Conservation (phyloP, 129 eudicot genomes). For the Arctium minus region DNA sequence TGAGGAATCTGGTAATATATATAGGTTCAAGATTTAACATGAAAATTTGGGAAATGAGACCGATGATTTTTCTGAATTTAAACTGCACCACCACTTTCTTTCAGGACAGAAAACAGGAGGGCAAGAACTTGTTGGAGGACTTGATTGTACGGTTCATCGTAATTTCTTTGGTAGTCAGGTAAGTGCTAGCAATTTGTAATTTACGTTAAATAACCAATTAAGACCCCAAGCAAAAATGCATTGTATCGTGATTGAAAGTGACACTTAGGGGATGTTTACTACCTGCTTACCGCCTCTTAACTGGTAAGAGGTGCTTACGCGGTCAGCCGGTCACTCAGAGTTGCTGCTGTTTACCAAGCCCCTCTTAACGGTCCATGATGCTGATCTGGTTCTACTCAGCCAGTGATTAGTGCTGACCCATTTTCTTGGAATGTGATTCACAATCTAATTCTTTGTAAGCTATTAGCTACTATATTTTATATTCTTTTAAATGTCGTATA, state of each 20-base stretch:
- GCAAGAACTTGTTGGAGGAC: constrained; percentile 92
- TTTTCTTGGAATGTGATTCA: neutral
- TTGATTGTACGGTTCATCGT: constrained; percentile 88
- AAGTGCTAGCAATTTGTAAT: neutral
- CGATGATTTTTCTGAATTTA: neutral
- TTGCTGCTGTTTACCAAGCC: neutral
- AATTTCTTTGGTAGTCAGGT: constrained; percentile 99
- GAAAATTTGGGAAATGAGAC: neutral
- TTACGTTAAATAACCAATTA: neutral
- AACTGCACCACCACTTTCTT: constrained; percentile 5
- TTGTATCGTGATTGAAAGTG: neutral
- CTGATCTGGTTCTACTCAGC: too few species aligned
- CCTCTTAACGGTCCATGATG: neutral
- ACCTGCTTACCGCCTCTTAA: neutral
- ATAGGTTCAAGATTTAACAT: neutral
- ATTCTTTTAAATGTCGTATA: neutral
- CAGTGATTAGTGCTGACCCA: neutral
- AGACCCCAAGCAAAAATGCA: neutral
- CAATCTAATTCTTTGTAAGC: neutral
- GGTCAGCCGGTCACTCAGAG: too few species aligned
- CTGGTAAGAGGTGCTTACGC: neutral
- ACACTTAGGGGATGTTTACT: neutral
- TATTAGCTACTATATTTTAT: neutral
- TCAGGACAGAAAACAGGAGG: constrained; percentile 94
- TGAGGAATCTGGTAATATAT: neutral